Conservation (phyloP, 768 basidiomycete genomes). For the Boletus edulis region DNA sequence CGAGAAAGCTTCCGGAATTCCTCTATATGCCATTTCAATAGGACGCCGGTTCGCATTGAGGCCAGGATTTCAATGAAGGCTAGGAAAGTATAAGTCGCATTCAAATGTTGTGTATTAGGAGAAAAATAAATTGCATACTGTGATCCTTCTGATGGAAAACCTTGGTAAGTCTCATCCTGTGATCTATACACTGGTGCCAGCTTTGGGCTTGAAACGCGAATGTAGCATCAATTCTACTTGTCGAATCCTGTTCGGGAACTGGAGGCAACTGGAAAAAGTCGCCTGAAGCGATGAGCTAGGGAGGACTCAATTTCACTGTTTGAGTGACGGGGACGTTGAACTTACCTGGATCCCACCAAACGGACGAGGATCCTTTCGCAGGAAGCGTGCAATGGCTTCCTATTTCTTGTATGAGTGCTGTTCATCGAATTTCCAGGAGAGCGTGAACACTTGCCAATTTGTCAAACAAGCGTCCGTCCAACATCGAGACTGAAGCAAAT, state of each 20-base stretch:
- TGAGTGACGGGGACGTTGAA: neutral
- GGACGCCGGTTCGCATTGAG: conserved; percentile 88
- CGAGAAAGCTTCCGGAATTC: conserved; percentile 69
- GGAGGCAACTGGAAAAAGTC: conserved; percentile 85
- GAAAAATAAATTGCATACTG: conserved; percentile 26
- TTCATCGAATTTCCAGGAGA: conserved; percentile 24
- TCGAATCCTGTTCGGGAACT: conserved; percentile 50
- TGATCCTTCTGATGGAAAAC: conserved; percentile 75
- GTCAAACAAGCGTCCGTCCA: conserved; percentile 67
- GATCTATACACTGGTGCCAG: conserved; percentile 55
- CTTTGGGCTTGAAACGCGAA: conserved; percentile 66
- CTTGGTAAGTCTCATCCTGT: conserved; percentile 48
- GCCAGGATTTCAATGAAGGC: conserved; percentile 96
- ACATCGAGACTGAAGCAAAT: conserved; percentile 61
- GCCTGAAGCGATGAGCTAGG: conserved; percentile 68
- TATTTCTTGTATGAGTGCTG: conserved; percentile 6
- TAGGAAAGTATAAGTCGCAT: conserved; percentile 27
- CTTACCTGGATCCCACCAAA: conserved; percentile 69
- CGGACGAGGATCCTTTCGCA: conserved; percentile 44
- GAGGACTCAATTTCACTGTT: conserved; percentile 5
- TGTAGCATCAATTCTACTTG: conserved; percentile 46
- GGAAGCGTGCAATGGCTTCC: conserved; percentile 38
- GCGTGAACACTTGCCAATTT: conserved; percentile 53
- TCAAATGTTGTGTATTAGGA: neutral
- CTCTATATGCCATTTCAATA: conserved; percentile 61